Conservation (phyloP, 2,329 filamentous ascomycete genomes). For the Cladosporium austrohemisphaericum region DNA sequence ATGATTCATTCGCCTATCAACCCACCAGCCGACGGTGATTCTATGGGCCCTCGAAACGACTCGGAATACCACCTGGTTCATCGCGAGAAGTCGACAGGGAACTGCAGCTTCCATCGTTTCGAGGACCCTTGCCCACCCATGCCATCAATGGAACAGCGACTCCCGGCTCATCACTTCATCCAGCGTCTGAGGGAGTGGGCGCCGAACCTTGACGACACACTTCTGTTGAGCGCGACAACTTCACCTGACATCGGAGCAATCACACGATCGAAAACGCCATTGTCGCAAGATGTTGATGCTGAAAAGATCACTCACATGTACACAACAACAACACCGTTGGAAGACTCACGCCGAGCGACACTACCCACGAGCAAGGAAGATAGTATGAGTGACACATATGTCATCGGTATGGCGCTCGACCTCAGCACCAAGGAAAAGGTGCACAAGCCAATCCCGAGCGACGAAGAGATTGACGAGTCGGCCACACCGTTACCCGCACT, state of each 20-base stretch:
- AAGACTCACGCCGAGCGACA: slow-evolving; percentile 71
- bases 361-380: slow-evolving; percentile 63
- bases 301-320: slow-evolving; percentile 64
- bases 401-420: slow-evolving; percentile 77
- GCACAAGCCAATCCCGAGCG: slow-evolving; percentile 35
- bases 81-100: slow-evolving; percentile 54
- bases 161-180: slow-evolving; percentile 72
- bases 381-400: slow-evolving; percentile 65
- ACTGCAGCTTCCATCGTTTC: slow-evolving; percentile 71
- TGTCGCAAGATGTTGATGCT: slow-evolving; percentile 59
- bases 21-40: slow-evolving; percentile 16
- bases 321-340: slow-evolving; percentile 66
- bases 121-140: slow-evolving; percentile 66
- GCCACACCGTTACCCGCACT: slow-evolving; percentile 76
- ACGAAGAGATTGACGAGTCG: slow-evolving; percentile 75
- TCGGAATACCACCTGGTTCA: slow-evolving; percentile 79
- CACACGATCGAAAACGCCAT: slow-evolving; percentile 65
- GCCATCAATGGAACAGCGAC: slow-evolving; percentile 42
- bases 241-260: slow-evolving; percentile 76
- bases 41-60: slow-evolving; percentile 36
- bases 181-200: slow-evolving; percentile 74
- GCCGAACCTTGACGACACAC: slow-evolving; percentile 72
- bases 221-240: slow-evolving; percentile 78
- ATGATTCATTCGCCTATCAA: slow-evolving; percentile 66
- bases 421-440: slow-evolving; percentile 40